Conservation (phyloP, 495 filamentous ascomycete species). For the Penicillium macrosclerotiorum region DNA sequence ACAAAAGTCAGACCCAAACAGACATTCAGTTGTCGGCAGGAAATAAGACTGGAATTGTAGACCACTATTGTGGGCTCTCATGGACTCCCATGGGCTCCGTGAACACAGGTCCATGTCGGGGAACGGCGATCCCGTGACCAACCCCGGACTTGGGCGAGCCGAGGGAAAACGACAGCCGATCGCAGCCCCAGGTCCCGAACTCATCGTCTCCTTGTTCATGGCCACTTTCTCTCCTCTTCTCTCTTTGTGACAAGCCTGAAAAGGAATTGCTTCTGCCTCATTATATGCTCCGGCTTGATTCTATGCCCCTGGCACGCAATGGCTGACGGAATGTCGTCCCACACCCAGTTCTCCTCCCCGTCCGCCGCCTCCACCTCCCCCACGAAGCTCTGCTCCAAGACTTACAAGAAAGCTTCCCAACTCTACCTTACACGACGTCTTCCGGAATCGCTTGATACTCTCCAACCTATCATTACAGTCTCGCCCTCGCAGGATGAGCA, state of each 20-base stretch:
- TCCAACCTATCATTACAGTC: slow-evolving; percentile 71
- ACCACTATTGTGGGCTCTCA: no score
- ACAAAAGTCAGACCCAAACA: no score
- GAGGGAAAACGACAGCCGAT: slow-evolving; percentile 34
- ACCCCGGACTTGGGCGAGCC: slow-evolving; percentile 33
- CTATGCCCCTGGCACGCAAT: slow-evolving; percentile 22
- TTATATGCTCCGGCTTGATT: neutral
- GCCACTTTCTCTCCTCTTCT: neutral
- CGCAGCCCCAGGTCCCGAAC: slow-evolving; percentile 13
- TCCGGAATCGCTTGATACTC: slow-evolving; percentile 77
- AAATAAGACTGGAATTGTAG: no score
- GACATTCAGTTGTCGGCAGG: no score
- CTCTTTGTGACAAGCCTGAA: slow-evolving; percentile 3
- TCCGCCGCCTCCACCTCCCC: slow-evolving; percentile 46
- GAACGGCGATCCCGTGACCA: slow-evolving; percentile 26
- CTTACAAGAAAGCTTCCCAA: slow-evolving; percentile 83
- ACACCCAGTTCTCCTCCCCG: slow-evolving; percentile 49
- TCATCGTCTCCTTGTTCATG: neutral
- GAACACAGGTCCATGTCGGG: slow-evolving; percentile 3
- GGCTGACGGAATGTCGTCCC: slow-evolving; percentile 40
- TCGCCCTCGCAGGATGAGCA: slow-evolving; percentile 33
- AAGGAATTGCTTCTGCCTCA: neutral
- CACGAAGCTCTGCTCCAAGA: slow-evolving; percentile 61
- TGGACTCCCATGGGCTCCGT: no score
- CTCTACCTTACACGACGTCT: slow-evolving; percentile 91